Percentiles rank a stretch among this genome's conserved stretches.
Evolutionary conservation across 371 early-diverging fungal genomes (phyloP).

Genomic region (Mucor indicus): DNA sequence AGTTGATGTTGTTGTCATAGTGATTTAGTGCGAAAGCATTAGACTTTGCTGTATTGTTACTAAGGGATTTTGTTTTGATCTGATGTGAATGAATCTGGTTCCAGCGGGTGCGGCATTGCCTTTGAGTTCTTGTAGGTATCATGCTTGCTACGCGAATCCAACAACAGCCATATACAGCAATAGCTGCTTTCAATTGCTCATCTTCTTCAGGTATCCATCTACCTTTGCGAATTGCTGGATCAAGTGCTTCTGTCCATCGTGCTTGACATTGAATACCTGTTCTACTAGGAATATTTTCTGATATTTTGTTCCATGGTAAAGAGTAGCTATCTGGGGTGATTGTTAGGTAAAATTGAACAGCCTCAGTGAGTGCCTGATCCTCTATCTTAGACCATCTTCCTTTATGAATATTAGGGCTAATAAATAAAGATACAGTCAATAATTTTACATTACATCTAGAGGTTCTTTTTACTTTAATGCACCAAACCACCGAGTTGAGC

Average conservation of each 20-base stretch:
- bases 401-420: constrained; percentile 37
- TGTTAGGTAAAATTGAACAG: constrained; percentile 24
- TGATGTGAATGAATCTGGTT: constrained; percentile 14
- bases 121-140: constrained; percentile 54
- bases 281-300: constrained; percentile 24
- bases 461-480: constrained; percentile 5
- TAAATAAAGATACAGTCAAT: not conserved
- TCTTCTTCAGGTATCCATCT: constrained; percentile 57
- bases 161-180: constrained; percentile 38
- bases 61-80: too few species aligned
- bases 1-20: too few species aligned
- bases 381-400: constrained; percentile 58
- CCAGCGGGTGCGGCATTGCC: constrained; percentile 54
- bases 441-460: not conserved
- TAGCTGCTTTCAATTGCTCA: constrained; percentile 30
- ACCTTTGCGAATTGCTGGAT: constrained; percentile 53
- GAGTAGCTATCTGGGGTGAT: constrained; percentile 28
- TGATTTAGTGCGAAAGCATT: too few species aligned
- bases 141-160: constrained; percentile 60
- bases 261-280: constrained; percentile 61
- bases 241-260: constrained; percentile 59
- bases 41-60: too few species aligned
- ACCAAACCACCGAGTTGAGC: constrained; percentile 46
- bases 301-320: constrained; percentile 18
- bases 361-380: constrained; percentile 40